Percentiles rank a stretch among this genome's conserved stretches.
Conservation (phyloP, 768 basidiomycete species). For the Baorangia bicolor region DNA sequence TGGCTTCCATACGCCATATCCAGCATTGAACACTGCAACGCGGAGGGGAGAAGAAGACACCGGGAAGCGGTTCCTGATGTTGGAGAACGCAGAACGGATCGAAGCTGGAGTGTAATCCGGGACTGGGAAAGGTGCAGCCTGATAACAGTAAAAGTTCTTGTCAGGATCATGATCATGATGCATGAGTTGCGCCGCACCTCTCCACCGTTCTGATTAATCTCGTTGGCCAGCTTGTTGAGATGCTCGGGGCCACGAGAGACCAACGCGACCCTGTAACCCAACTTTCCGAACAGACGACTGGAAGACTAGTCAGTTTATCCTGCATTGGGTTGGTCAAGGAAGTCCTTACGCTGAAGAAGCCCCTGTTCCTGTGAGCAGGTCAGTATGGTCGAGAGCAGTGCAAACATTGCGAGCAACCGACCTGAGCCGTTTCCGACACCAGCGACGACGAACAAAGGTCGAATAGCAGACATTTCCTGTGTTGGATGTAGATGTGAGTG, state of each 20-base stretch:
- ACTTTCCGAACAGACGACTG: constrained; percentile 59
- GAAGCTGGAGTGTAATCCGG: constrained; percentile 48
- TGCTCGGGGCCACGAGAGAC: constrained; percentile 56
- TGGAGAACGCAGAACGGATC: constrained; percentile 48
- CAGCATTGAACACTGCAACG: constrained; percentile 66
- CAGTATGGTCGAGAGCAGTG: neutral
- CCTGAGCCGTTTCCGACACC: constrained; percentile 48
- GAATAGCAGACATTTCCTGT: constrained; percentile 32
- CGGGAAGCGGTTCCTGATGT: constrained; percentile 46
- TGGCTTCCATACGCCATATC: constrained; percentile 56
- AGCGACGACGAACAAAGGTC: constrained; percentile 57
- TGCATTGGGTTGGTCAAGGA: neutral
- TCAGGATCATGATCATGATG: neutral
- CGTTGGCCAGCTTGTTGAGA: constrained; percentile 51
- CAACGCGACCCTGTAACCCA: constrained; percentile 66
- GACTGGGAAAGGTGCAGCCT: constrained; percentile 63
- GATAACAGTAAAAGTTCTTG: neutral
- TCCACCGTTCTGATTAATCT: constrained; percentile 58
- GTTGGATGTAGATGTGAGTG: neutral
- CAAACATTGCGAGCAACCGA: constrained; percentile 4
- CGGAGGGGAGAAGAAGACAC: constrained; percentile 51
- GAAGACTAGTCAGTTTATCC: neutral
- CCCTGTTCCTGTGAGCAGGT: constrained; percentile 46
- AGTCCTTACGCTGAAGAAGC: constrained; percentile 53
- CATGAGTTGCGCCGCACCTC: constrained; percentile 38